Evolutionary conservation across 1,284 basidiomycete species (phyloP).

Genomic region (Phaffia rhodozyma): DNA sequence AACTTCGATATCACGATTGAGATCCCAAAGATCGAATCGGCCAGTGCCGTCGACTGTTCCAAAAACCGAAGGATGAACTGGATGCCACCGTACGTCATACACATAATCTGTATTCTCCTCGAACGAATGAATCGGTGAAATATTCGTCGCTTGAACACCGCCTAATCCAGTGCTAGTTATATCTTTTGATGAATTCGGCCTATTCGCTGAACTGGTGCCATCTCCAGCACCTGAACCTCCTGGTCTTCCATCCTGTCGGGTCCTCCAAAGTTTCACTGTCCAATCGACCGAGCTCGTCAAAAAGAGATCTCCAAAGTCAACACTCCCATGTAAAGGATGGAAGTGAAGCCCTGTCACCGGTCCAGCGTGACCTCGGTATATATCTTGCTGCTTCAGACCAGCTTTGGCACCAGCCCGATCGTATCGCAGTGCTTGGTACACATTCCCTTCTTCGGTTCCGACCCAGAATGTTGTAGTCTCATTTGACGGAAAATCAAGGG

Average conservation of each 20-base stretch:
- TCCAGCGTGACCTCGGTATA: conserved; percentile 83
- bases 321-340: conserved; percentile 76
- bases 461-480: conserved; percentile 94
- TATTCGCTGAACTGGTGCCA: conserved; percentile 39
- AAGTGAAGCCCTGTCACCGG: conserved; percentile 89
- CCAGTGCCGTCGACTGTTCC: conserved; percentile 88
- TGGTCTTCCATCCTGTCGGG: conserved; percentile 37
- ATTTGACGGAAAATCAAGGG: conserved; percentile 82
- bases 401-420: conserved; percentile 94
- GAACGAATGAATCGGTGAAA: conserved; percentile 73
- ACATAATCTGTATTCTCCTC: conserved; percentile 97
- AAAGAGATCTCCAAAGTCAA: conserved; percentile 93
- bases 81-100: conserved; percentile 98
- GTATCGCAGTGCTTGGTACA: conserved; percentile 90
- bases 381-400: conserved; percentile 77
- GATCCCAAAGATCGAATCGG: conserved; percentile 90
- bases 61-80: conserved; percentile 84
- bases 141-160: conserved; percentile 25
- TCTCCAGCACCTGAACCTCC: conserved; percentile 29
- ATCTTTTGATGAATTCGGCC: conserved; percentile 3
- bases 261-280: conserved; percentile 90
- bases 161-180: conserved; percentile 1
- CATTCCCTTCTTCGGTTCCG: conserved; percentile 91
- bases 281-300: conserved; percentile 83
- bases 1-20: conserved; percentile 89